Conservation (phyloP, 2,329 filamentous ascomycete species). For the Microsporum audouinii region DNA sequence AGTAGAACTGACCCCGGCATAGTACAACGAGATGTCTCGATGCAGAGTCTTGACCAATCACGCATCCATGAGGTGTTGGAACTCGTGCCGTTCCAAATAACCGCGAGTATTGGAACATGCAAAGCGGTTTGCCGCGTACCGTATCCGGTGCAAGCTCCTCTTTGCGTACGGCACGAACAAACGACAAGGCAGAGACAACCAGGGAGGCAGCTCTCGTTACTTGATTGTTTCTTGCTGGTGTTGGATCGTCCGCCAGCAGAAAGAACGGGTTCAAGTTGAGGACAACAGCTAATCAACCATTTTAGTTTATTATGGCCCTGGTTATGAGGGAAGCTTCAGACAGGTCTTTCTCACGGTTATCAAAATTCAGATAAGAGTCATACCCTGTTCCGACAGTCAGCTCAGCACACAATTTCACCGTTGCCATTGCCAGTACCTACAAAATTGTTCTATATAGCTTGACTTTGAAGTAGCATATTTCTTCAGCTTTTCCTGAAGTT, state of each 20-base stretch:
- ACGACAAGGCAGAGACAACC: conserved; percentile 78
- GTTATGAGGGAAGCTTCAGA: not conserved
- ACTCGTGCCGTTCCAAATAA: conserved; percentile 91
- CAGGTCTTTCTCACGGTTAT: conserved; percentile 53
- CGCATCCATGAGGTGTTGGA: conserved; percentile 85
- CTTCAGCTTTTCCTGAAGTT: conserved; percentile 78
- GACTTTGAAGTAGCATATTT: conserved; percentile 81
- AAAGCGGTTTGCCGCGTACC: conserved; percentile 69
- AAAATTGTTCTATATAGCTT: conserved; percentile 98
- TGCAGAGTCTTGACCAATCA: conserved; percentile 88
- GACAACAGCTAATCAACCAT: conserved; percentile 54
- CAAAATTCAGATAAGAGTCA: conserved; percentile 94
- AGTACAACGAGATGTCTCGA: conserved; percentile 88
- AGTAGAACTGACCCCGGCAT: conserved; percentile 93
- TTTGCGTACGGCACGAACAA: conserved; percentile 81
- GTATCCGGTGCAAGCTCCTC: conserved; percentile 88
- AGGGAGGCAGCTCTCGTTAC: conserved; percentile 88
- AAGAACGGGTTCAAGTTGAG: conserved; percentile 98
- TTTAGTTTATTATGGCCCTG: not conserved
- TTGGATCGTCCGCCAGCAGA: conserved; percentile 91
- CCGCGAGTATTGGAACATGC: conserved; percentile 97
- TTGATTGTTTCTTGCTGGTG: conserved; percentile 90
- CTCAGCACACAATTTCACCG: not conserved
- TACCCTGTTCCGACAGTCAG: conserved; percentile 55
- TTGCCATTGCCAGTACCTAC: conserved; percentile 45